Base-by-base conservation (phyloP, 306 rosid species). In the Lupinus albus region DNA sequence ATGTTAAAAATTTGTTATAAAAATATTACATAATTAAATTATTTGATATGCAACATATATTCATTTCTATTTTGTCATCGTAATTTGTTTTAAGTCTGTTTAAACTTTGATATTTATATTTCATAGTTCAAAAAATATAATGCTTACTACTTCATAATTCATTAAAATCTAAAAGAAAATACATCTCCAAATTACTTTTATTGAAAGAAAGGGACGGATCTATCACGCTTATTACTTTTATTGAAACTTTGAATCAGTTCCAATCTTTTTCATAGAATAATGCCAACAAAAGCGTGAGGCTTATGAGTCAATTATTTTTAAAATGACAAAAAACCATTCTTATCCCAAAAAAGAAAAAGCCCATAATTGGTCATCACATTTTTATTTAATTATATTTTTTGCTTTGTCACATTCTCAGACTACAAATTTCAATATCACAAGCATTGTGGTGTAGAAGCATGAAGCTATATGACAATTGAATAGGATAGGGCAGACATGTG, bases 191-290 rank as follows among this genome's bases (percentile, higher is more conserved):
- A n/a, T n/a, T n/a, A n/a, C n/a, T n/a, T n/a, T n/a, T n/a, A n/a
- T n/a, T n/a, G n/a, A n/a, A n/a, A 54, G 71, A 54, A 55, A 35
- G 47, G 28, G 66, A 64, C 52, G 56, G 28, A 16, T 32, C 72
- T 17, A 5, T 53, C 72, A 44, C 51, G 25, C 72, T 60, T 1
- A 39, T 39, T 35, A n/a, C 60, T 59, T 33, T 13, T 46, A 7
- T 32, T 44, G 11, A 4, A 64, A 63, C 41, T 61, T 61, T 11
- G 41, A 55, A 18, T 12, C 61, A 30, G 5, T 6, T 25, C 39
- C 15, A 10, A 8, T 16, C 38, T 13, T 16, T 6, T 6, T 39
- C 72, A n/a, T 28, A 25, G 17, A 28, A 55, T 28, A 55, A 12
- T 54, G 38, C 61, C 36, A 12, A 25, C 9, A 4, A 14, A 16